Conservation (phyloP, 768 basidiomycete species). For the Zangia roseola region DNA sequence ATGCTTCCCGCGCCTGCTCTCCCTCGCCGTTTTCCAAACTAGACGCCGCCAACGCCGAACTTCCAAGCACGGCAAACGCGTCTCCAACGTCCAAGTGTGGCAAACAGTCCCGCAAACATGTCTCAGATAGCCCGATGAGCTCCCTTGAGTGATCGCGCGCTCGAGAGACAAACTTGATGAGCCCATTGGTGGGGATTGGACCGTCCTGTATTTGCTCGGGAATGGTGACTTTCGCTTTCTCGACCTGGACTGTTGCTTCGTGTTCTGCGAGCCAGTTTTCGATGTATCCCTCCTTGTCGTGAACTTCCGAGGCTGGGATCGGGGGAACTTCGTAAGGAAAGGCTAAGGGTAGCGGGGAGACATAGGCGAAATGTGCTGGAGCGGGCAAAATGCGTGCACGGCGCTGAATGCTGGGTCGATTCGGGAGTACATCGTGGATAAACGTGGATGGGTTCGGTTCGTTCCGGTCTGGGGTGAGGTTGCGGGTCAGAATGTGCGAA, state of each 20-base stretch:
- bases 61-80: slow-evolving; percentile 64
- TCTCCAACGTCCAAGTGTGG: slow-evolving; percentile 89
- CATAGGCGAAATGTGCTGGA: slow-evolving; percentile 72
- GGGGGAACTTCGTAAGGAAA: slow-evolving; percentile 81
- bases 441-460: slow-evolving; percentile 55
- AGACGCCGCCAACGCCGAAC: slow-evolving; percentile 45
- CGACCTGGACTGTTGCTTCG: slow-evolving; percentile 49
- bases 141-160: slow-evolving; percentile 51
- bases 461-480: slow-evolving; percentile 59
- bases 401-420: slow-evolving; percentile 64
- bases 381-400: slow-evolving; percentile 59
- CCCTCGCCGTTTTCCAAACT: slow-evolving; percentile 25
- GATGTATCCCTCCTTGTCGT: slow-evolving; percentile 61
- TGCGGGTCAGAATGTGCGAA: slow-evolving; percentile 40
- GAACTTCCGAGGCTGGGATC: slow-evolving; percentile 42
- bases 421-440: slow-evolving; percentile 44
- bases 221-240: too few species aligned
- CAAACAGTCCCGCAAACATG: slow-evolving; percentile 69
- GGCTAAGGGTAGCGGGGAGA: slow-evolving; percentile 75
- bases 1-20: slow-evolving; percentile 16
- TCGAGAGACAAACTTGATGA: slow-evolving; percentile 50
- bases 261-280: slow-evolving; percentile 73
- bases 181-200: slow-evolving; percentile 4
- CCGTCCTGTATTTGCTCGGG: too few species aligned
- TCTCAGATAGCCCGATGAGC: slow-evolving; percentile 73